These are phyloP conservation scores for Hanseniaspora vineae DNA, from an alignment of 805 yeast species.

Conservation along the genomic window DNA sequence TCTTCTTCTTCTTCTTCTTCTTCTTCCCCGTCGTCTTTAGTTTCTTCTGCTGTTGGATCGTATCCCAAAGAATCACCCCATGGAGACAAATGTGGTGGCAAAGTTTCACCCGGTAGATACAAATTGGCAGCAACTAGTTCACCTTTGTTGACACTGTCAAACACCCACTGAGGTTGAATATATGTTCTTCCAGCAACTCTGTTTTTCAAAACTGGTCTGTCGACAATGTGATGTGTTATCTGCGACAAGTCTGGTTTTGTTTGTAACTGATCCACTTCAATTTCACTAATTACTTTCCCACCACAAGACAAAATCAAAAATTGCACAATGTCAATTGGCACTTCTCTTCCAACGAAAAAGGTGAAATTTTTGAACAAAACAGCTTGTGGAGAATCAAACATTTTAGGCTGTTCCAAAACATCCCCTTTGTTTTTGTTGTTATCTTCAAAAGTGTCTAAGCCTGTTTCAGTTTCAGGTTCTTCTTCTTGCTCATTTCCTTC, in stretches of 20 bases:
- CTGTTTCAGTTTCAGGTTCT: slow-evolving; percentile 29
- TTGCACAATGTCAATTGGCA: slow-evolving; percentile 82
- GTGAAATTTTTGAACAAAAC: slow-evolving; percentile 59
- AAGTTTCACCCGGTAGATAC: slow-evolving; percentile 87
- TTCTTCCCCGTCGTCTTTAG: slow-evolving; percentile 28
- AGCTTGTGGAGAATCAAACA: slow-evolving; percentile 45
- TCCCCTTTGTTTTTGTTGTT: slow-evolving; percentile 53
- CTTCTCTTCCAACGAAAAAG: slow-evolving; percentile 90
- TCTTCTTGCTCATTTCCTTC: slow-evolving; percentile 22
- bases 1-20: slow-evolving; percentile 38
- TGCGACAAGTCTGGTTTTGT: slow-evolving; percentile 43
- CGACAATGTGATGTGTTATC: slow-evolving; percentile 89
- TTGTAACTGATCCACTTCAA: slow-evolving; percentile 61
- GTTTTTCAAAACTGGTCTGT: slow-evolving; percentile 68
- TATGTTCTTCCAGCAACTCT: slow-evolving; percentile 88
- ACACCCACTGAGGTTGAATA: slow-evolving; percentile 96
- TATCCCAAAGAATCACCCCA: slow-evolving; percentile 96
- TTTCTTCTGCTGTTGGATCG: slow-evolving; percentile 55
- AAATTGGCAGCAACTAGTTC: slow-evolving; percentile 61
- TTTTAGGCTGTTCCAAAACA: slow-evolving; percentile 56
- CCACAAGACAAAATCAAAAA: slow-evolving; percentile 78
- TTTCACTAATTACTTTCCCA: slow-evolving; percentile 74
- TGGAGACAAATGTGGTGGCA: slow-evolving; percentile 96
- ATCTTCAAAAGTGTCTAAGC: slow-evolving; percentile 62
- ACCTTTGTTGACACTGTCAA: slow-evolving; percentile 77